Evolutionary conservation across 345 rosid genomes (phyloP).

Genomic region (Citrus unshiu): DNA sequence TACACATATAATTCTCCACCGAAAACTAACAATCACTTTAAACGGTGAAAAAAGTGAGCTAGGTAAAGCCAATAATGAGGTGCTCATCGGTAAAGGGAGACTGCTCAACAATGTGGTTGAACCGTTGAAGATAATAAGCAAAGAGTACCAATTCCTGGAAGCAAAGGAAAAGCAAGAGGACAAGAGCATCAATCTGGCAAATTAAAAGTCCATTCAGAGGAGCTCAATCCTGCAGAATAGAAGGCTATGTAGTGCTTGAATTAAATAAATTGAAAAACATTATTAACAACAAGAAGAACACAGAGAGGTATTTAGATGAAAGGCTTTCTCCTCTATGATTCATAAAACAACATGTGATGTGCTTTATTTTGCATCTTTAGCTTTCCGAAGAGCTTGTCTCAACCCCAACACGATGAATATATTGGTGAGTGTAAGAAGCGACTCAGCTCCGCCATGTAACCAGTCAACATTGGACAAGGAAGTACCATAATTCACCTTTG

Average conservation of each 20-base stretch:
- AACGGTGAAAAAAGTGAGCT: background rate
- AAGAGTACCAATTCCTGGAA: background rate
- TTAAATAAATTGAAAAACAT: background rate
- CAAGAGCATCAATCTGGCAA: background rate
- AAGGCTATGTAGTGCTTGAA: background rate
- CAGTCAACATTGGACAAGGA: constrained; percentile 91
- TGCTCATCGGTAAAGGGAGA: background rate
- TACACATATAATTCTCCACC: no score
- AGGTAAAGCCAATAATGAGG: background rate
- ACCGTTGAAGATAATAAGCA: background rate
- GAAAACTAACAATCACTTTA: background rate
- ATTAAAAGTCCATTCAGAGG: background rate
- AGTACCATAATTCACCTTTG: constrained; percentile 85
- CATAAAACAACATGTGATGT: constrained; percentile 19
- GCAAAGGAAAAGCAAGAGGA: background rate
- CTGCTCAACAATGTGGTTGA: background rate
- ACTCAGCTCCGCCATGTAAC: constrained; percentile 95
- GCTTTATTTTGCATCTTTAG: constrained; percentile 25
- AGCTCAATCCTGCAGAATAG: background rate
- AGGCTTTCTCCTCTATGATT: constrained; percentile 28
- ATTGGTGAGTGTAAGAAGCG: constrained; percentile 82
- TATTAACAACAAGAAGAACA: background rate
- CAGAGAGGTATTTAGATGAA: constrained; percentile 24
- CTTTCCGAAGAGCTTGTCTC: constrained; percentile 64
- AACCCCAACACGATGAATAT: constrained; percentile 83